phyloP scores from a whole-genome alignment of 1,139 yeast species.

The Ogataea hybrid region DNA sequence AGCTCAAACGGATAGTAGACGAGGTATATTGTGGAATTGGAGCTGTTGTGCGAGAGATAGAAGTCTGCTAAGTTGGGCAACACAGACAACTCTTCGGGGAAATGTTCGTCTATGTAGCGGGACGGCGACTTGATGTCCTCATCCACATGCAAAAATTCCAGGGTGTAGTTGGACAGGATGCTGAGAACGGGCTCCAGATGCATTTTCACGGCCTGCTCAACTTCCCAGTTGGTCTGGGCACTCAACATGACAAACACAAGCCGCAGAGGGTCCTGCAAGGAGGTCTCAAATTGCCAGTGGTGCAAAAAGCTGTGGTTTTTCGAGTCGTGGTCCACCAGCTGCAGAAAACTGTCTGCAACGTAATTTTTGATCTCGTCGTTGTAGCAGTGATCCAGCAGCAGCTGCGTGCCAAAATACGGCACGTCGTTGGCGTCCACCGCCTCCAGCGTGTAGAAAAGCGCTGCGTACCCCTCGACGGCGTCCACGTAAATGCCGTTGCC shows the following conservation, averaged over 20 bases:
- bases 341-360: constrained; percentile 18
- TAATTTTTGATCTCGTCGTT: constrained; percentile 41
- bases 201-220: constrained; percentile 42
- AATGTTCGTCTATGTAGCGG: constrained; percentile 18
- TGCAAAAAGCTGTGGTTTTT: constrained; percentile 8
- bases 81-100: constrained; percentile 23
- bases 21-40: constrained; percentile 15
- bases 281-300: constrained; percentile 5
- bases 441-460: constrained; percentile 45
- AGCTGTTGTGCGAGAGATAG: constrained; percentile 11
- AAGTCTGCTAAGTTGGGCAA: constrained; percentile 21
- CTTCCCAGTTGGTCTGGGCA: constrained; percentile 57
- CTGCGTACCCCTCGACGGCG: constrained; percentile 41
- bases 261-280: constrained; percentile 13
- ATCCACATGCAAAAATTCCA: constrained; percentile 38
- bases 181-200: constrained; percentile 44
- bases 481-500: constrained; percentile 41
- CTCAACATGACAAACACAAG: constrained; percentile 56
- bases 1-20: constrained; percentile 25
- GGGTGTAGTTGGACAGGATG: constrained; percentile 54
- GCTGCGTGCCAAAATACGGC: constrained; percentile 60
- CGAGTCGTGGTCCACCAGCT: constrained; percentile 4
- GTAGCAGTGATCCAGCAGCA: constrained; percentile 54
- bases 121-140: neutral
- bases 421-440: constrained; percentile 55